Evolutionary conservation across 129 eudicot species (phyloP).

Genomic region (carrot (Daucus carota)): DNA sequence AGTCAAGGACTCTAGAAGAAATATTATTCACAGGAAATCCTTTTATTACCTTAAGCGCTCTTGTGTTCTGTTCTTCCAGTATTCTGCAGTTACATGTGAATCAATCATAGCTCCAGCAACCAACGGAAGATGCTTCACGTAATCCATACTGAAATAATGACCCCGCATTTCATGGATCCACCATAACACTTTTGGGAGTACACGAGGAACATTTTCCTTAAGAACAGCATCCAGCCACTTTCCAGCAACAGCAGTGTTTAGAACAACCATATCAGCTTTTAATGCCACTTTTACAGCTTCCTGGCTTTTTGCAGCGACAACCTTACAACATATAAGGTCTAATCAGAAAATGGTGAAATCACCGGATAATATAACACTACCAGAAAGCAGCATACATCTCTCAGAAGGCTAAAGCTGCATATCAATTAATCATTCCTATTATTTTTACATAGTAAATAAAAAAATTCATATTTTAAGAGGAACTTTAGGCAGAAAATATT

Average conservation of each 20-base stretch:
- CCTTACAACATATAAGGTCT: slow-evolving; percentile 23
- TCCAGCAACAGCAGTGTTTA: slow-evolving; percentile 90
- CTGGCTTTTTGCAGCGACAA: slow-evolving; percentile 58
- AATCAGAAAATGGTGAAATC: neutral
- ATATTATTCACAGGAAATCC: neutral
- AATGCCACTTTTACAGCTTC: slow-evolving; percentile 65
- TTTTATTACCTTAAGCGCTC: slow-evolving; percentile 67
- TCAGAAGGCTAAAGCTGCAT: neutral
- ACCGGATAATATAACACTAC: neutral
- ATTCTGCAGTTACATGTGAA: slow-evolving; percentile 76
- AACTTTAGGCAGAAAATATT: neutral
- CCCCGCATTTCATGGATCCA: slow-evolving; percentile 99
- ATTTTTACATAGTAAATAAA: neutral
- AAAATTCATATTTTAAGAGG: neutral
- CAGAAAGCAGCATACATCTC: neutral
- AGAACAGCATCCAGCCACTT: slow-evolving; percentile 76
- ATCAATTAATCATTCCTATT: neutral
- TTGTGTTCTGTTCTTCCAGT: slow-evolving; percentile 83
- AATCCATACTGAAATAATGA: slow-evolving; percentile 80
- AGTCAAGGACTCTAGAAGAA: neutral
- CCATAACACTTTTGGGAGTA: slow-evolving; percentile 83
- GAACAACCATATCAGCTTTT: slow-evolving; percentile 70
- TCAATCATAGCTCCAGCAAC: slow-evolving; percentile 93
- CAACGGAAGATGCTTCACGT: slow-evolving; percentile 70
- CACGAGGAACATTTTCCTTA: slow-evolving; percentile 53